A percentile compares a stretch with the other conserved stretches of the same genome.
Evolutionary conservation across 1,284 basidiomycete species (phyloP).

Genomic region (Dichomitus squalens): DNA sequence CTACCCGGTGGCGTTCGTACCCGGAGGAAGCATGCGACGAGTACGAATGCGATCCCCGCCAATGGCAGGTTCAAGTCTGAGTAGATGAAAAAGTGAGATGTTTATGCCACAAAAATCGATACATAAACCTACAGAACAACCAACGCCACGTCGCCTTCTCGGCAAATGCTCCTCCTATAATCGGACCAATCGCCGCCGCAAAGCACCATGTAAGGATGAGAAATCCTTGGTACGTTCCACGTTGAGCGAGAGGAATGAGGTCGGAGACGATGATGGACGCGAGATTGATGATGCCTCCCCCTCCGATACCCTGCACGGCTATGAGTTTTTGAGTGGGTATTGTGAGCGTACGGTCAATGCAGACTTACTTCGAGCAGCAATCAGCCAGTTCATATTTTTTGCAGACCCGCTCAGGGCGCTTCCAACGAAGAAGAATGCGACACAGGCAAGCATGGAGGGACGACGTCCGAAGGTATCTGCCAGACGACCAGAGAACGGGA

Average conservation of each 20-base stretch:
- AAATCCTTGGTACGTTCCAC: slow-evolving; percentile 39
- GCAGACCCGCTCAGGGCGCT: slow-evolving; percentile 42
- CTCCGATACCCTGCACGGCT: slow-evolving; percentile 41
- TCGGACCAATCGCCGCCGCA: slow-evolving; percentile 19
- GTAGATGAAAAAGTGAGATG: no score
- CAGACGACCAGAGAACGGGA: slow-evolving; percentile 33
- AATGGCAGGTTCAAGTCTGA: slow-evolving; percentile 41
- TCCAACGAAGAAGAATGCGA: slow-evolving; percentile 18
- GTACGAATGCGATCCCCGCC: slow-evolving; percentile 35
- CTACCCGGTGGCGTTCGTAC: slow-evolving; percentile 33
- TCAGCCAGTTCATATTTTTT: slow-evolving; percentile 36
- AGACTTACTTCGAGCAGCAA: slow-evolving; percentile 3
- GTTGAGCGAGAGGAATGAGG: slow-evolving; percentile 39
- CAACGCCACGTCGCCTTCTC: slow-evolving; percentile 30
- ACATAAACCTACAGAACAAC: slow-evolving; percentile 33
- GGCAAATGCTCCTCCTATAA: no score
- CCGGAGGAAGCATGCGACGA: slow-evolving; percentile 35
- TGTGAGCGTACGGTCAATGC: no score
- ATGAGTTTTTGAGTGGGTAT: no score
- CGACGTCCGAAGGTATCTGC: slow-evolving; percentile 22
- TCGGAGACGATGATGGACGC: slow-evolving; percentile 40
- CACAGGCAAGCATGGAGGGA: slow-evolving; percentile 8
- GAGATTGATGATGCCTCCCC: slow-evolving; percentile 38
- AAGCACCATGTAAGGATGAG: slow-evolving; percentile 20
- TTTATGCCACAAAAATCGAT: no score